phyloP scores from a whole-genome alignment of 1,139 yeast genomes.

The Pichia sp. region DNA sequence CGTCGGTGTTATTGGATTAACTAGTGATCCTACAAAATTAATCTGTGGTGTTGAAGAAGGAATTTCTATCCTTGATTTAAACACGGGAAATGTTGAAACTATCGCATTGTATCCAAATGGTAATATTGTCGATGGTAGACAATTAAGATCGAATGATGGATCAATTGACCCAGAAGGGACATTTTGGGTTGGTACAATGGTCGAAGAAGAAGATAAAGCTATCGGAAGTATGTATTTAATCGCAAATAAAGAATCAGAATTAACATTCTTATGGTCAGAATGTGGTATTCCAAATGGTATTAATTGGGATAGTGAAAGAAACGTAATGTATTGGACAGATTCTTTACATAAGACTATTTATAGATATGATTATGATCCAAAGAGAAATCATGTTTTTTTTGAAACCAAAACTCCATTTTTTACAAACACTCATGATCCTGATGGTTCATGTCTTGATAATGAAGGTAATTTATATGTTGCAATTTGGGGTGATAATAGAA shows the following conservation, averaged over 20 bases:
- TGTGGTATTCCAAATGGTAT: conserved; percentile 70
- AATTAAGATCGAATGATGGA: conserved; percentile 69
- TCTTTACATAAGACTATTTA: conserved; percentile 55
- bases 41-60: conserved; percentile 55
- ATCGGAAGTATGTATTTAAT: conserved; percentile 44
- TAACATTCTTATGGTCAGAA: conserved; percentile 31
- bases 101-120: conserved; percentile 40
- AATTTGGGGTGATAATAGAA: conserved; percentile 55
- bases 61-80: conserved; percentile 45
- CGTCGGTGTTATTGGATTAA: conserved; percentile 61
- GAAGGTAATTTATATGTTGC: conserved; percentile 65
- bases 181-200: conserved; percentile 74
- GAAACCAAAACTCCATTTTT: conserved; percentile 36
- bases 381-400: conserved; percentile 33
- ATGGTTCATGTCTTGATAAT: conserved; percentile 64
- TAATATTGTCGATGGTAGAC: conserved; percentile 23
- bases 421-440: conserved; percentile 51
- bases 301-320: conserved; percentile 50
- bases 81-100: conserved; percentile 38
- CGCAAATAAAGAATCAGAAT: conserved; percentile 27
- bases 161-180: conserved; percentile 63
- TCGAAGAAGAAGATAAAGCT: conserved; percentile 32
- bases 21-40: conserved; percentile 38
- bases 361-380: conserved; percentile 52
- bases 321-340: conserved; percentile 63